Evolutionary conservation across 495 filamentous ascomycete genomes (phyloP), one percentile per base, ranked within the genome.

Genomic region (Sporormia fimetaria): DNA sequence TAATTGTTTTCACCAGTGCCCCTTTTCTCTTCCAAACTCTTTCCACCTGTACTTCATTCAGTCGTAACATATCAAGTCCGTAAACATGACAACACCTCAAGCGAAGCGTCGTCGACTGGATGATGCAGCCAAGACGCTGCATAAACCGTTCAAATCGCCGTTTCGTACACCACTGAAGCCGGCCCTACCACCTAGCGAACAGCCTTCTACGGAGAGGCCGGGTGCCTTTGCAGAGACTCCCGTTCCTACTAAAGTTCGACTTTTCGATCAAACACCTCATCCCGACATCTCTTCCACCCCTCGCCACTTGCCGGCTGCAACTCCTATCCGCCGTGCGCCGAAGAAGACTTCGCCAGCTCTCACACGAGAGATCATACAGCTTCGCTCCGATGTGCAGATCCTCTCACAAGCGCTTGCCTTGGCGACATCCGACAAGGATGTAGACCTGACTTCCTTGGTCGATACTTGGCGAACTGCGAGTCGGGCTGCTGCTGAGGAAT

Each of bases 101-200:
- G 51, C 49, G 36, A 81, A 82, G 58, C 70, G 73, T 7, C 73
- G 76, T 37, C 71, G 74, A 42, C 57, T 77, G 25, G 61, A 72
- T 29, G 50, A 62, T 21, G 65, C 67, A 21, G 45, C 66, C 15
- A 57, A 63, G 5, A 63, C 69, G 2, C 67, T 83, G 4, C 65
- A 67, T 33, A 75, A 75, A 45, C 79, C 79, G 3, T 83, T 83
- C 67, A 76, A 74, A 55, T 80, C 78, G 3, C 78, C 78, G 6
- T 83, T 83, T 66, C 75, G 74, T 53, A 80, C 79, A 5, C 78
- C 78, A n/a, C 49, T 54, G 17, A 51, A 56, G 29, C 47, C 42
- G 21, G 3, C n/a, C 11, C 25, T 11, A 27, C 11, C 6, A n/a
- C n/a, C n/a, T 15, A 28, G 16, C 27, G 55, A 36, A 43, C 42